Conservation (phyloP, 768 basidiomycete species). For the Gymnopilus junonius region DNA sequence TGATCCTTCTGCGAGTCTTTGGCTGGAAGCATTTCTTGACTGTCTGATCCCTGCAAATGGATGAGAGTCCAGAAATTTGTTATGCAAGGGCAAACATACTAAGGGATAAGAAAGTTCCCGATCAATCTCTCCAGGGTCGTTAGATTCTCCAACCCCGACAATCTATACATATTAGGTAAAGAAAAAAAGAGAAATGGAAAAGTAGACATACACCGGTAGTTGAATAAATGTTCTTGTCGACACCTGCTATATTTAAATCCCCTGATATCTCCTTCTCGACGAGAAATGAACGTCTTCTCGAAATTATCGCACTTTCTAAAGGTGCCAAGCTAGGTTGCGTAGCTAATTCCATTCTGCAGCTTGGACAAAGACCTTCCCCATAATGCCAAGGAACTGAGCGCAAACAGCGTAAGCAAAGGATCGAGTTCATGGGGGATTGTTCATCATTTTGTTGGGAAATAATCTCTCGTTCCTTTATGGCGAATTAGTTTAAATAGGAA, state of each 20-base stretch:
- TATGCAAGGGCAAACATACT: slow-evolving; percentile 1
- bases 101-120: slow-evolving; percentile 13
- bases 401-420: slow-evolving; percentile 3
- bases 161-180: not conserved
- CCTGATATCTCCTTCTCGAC: not conserved
- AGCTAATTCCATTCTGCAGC: slow-evolving; percentile 5
- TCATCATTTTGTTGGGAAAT: not conserved
- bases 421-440: not conserved
- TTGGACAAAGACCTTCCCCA: slow-evolving; percentile 3
- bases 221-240: not conserved
- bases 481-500: not conserved
- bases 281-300: not conserved
- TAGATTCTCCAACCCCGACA: not conserved
- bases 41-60: not conserved
- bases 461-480: not conserved
- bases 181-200: not conserved
- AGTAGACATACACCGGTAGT: not conserved
- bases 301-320: not conserved
- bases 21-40: no score
- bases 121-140: slow-evolving; percentile 7
- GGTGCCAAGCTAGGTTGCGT: not conserved
- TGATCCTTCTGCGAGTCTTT: not conserved
- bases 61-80: not conserved
- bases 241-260: not conserved
- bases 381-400: slow-evolving; percentile 1